Evolutionary conservation across 306 rosid species (phyloP).

Genomic region (Styphnolobium japonicum): DNA sequence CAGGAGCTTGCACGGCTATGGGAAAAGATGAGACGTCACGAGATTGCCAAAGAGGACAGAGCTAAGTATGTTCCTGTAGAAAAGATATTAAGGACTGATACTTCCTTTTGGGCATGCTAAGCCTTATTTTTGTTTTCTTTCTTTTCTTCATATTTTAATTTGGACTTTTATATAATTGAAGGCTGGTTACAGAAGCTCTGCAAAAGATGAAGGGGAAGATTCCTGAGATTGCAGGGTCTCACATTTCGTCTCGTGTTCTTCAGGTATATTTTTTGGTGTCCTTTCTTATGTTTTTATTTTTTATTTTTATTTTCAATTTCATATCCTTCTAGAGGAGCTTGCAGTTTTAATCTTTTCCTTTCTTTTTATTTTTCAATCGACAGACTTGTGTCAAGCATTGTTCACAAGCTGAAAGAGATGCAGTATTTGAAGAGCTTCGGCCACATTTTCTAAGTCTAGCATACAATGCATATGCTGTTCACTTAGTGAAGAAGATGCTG

Average conservation of each 20-base stretch:
- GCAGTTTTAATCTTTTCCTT: constrained; percentile 22
- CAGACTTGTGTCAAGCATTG: constrained; percentile 92
- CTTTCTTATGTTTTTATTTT: neutral
- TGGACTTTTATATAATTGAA: constrained; percentile 19
- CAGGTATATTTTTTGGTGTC: constrained; percentile 49
- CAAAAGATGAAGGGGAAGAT: constrained; percentile 94
- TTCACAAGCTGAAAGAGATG: constrained; percentile 73
- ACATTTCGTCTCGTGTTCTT: constrained; percentile 87
- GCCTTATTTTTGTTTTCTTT: neutral
- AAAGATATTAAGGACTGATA: neutral
- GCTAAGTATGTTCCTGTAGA: constrained; percentile 61
- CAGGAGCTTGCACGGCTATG: constrained; percentile 90
- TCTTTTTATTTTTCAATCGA: constrained; percentile 3
- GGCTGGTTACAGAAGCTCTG: constrained; percentile 79
- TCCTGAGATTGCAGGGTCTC: constrained; percentile 88
- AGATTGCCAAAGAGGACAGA: constrained; percentile 74
- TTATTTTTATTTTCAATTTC: neutral
- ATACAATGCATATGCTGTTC: constrained; percentile 75
- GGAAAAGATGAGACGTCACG: constrained; percentile 89
- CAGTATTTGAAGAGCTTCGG: constrained; percentile 80
- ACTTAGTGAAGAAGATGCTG: constrained; percentile 87
- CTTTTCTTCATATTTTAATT: neutral
- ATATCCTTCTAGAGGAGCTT: neutral
- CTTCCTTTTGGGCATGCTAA: neutral
- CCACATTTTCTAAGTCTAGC: constrained; percentile 82